Evolutionary conservation across 331 rosid genomes (phyloP).

Genomic region (Quercus lobata): DNA sequence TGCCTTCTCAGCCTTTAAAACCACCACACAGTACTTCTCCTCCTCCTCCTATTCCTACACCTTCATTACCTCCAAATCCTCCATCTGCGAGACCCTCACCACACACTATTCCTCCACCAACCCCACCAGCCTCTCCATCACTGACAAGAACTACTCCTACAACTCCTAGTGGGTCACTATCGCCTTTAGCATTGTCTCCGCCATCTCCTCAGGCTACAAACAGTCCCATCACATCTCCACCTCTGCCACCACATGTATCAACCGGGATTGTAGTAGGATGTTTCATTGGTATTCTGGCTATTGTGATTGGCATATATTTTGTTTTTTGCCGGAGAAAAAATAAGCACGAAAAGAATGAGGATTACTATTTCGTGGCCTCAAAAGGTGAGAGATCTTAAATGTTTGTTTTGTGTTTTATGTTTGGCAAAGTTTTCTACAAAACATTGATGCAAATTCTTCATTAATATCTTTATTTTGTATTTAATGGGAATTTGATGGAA

Average conservation of each 20-base stretch:
- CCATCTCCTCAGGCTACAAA: slow-evolving; percentile 6
- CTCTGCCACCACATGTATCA: slow-evolving; percentile 1
- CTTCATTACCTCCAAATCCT: slow-evolving; percentile 3
- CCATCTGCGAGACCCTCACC: neutral
- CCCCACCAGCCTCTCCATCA: neutral
- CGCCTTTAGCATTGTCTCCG: neutral
- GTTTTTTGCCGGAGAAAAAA: slow-evolving; percentile 19
- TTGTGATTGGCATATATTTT: slow-evolving; percentile 20
- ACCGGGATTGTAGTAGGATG: slow-evolving; percentile 27
- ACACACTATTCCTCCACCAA: neutral
- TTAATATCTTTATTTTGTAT: too few species aligned
- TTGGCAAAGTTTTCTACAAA: neutral
- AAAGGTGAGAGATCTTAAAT: slow-evolving; percentile 27
- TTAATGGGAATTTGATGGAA: neutral
- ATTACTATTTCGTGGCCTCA: neutral
- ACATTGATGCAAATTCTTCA: neutral
- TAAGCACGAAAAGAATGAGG: neutral
- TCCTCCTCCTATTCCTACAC: neutral
- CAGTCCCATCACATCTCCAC: neutral
- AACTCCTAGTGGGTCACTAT: neutral
- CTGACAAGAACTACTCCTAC: neutral
- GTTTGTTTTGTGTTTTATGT: neutral
- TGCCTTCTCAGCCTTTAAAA: neutral
- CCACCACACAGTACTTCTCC: neutral
- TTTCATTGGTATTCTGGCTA: slow-evolving; percentile 16